Evolutionary conservation across 192 early-diverging fungal genomes (phyloP), one percentile per base, ranked within the genome.

Genomic region (Dispira parvispora): DNA sequence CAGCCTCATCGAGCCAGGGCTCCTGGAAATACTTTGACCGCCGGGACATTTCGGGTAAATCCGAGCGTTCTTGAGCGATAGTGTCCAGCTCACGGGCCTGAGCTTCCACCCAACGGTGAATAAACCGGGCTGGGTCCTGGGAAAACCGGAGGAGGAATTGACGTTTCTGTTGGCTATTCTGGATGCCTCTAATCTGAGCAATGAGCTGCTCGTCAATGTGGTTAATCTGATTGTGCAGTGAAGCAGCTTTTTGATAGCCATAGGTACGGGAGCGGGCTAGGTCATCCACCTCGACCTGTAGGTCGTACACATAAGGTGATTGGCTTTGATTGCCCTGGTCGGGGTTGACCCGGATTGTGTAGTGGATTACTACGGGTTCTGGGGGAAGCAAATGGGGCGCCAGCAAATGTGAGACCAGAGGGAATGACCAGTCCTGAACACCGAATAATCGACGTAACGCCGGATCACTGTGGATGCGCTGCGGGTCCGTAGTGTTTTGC

Each of bases 121-220:
- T 80, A 70, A 96, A 96, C 49, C 83, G 86, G 43, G 86, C 83
- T 0, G 96, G 93, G 52, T 91, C 84, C 28, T 84, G 74, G 5
- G 89, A 76, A 72, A 96, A 98, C 54, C 82, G 73, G 43, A 88
- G 75, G 80, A 98, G 77, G 67, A 96, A 98, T 65, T 95, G 92
- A 16, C 96, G 88, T 67, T 94, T 94, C 32, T 86, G 80, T 53
- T 91, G 89, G 44, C 81, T 84, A 52, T 90, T 87, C 64, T 92
- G 89, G 73, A 98, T 89, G 44, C 80, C 79, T 63, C 87, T 83
- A 53, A 93, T 81, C 60, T 82, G 81, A 61, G 85, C 82, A 28
- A 84, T 81, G 68, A 96, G 85, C 76, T 78, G 70, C 44, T 43
- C 62, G 58, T 75, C 67, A 16, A 74, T 53, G 14, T 70, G 64